Percentiles rank a stretch among this genome's conserved stretches.
Conservation (phyloP, 2,329 filamentous ascomycete species). For the Colletotrichum falcatum region DNA sequence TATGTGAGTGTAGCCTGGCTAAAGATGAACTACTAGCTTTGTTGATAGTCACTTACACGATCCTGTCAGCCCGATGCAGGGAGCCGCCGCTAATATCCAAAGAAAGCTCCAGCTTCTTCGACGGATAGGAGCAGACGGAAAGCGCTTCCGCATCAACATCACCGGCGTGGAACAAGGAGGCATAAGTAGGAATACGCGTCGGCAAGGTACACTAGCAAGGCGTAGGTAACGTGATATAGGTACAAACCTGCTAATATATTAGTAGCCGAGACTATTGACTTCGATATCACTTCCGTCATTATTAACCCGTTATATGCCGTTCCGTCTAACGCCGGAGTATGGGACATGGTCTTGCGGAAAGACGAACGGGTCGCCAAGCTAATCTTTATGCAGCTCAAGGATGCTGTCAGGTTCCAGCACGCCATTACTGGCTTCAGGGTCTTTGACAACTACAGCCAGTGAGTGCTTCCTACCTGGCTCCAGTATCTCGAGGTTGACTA, state of each 20-base stretch:
- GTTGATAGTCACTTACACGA: slow-evolving; percentile 2
- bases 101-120: slow-evolving; percentile 42
- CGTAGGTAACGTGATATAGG: too few species aligned
- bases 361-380: slow-evolving; percentile 50
- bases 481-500: not conserved
- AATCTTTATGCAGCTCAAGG: slow-evolving; percentile 45
- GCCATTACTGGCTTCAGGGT: slow-evolving; percentile 50
- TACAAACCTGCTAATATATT: slow-evolving; percentile 4
- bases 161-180: slow-evolving; percentile 35
- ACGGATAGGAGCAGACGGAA: slow-evolving; percentile 45
- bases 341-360: slow-evolving; percentile 48
- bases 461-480: slow-evolving; percentile 4
- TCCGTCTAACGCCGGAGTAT: slow-evolving; percentile 35
- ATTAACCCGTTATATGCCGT: slow-evolving; percentile 48
- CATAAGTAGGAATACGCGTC: slow-evolving; percentile 19
- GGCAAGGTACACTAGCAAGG: slow-evolving; percentile 27
- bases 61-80: slow-evolving; percentile 25
- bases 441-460: slow-evolving; percentile 47
- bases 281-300: slow-evolving; percentile 46
- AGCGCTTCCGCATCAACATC: slow-evolving; percentile 45
- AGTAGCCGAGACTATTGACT: slow-evolving; percentile 46
- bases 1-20: slow-evolving; percentile 16
- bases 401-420: slow-evolving; percentile 50
- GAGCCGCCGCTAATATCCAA: slow-evolving; percentile 30
- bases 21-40: not conserved